phyloP scores from a whole-genome alignment of 768 basidiomycete species.

The Coprinopsis sp. region DNA sequence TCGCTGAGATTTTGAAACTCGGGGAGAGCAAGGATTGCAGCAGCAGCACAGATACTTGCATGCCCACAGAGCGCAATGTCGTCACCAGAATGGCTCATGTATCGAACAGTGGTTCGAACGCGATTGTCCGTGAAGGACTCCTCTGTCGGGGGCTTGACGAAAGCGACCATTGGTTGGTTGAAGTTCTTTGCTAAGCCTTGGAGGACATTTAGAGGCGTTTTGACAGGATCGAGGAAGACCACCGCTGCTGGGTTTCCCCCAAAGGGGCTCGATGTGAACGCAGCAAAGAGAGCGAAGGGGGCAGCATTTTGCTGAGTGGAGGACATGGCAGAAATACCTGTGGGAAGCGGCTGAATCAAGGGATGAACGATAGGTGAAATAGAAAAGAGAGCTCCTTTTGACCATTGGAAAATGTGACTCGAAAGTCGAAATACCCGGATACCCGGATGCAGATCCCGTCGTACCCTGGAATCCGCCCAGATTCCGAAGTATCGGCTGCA shows the following conservation, averaged over 20 bases:
- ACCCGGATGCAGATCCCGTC: no score
- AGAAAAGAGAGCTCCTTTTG: no score
- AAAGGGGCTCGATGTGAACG: slow-evolving; percentile 38
- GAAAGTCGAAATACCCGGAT: no score
- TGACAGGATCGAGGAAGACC: slow-evolving; percentile 28
- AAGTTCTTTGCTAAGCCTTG: slow-evolving; percentile 36
- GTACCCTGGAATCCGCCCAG: no score
- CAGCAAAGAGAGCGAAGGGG: slow-evolving; percentile 36
- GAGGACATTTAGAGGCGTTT: slow-evolving; percentile 22
- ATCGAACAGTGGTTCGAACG: slow-evolving; percentile 28
- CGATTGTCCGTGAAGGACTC: slow-evolving; percentile 13
- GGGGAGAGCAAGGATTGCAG: slow-evolving; percentile 32
- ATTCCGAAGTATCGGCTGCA: no score
- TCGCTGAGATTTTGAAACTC: slow-evolving; percentile 20
- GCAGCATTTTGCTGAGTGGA: no score
- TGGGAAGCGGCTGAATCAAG: no score
- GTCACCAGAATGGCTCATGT: slow-evolving; percentile 24
- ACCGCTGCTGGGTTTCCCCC: slow-evolving; percentile 43
- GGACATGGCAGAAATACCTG: no score
- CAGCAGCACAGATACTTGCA: slow-evolving; percentile 39
- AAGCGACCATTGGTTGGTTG: slow-evolving; percentile 39
- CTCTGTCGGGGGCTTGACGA: slow-evolving; percentile 24
- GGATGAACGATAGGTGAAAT: no score
- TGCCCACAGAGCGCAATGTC: slow-evolving; percentile 39
- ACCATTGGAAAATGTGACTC: no score